phyloP scores from a whole-genome alignment of 2,329 filamentous ascomycete genomes.

The Elsinoe arachidis region DNA sequence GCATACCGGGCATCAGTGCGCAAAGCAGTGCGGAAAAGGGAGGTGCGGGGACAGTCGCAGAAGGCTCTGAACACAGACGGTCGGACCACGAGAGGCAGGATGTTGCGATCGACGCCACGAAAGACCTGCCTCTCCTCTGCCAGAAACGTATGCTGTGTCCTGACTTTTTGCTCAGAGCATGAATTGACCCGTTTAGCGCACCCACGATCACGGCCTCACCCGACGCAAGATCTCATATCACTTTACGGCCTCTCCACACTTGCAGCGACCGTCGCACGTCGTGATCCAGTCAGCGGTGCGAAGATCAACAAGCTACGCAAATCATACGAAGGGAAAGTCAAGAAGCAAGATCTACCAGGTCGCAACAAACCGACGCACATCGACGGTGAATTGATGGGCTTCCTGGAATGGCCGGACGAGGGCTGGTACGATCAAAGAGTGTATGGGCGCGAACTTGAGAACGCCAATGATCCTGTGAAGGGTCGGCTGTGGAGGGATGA shows the following conservation, averaged over 20 bases:
- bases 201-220: constrained; percentile 44
- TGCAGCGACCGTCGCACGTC: constrained; percentile 50
- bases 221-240: constrained; percentile 49
- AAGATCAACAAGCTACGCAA: constrained; percentile 56
- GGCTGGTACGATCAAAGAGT: constrained; percentile 34
- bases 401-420: constrained; percentile 33
- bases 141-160: constrained; percentile 26
- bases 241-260: constrained; percentile 50
- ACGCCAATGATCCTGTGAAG: constrained; percentile 20
- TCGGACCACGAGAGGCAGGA: constrained; percentile 41
- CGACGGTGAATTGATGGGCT: constrained; percentile 26
- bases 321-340: constrained; percentile 47
- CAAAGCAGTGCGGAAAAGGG: neutral
- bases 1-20: neutral
- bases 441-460: constrained; percentile 32
- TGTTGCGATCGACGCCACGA: neutral
- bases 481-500: constrained; percentile 9
- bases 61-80: constrained; percentile 30
- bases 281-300: constrained; percentile 53
- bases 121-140: constrained; percentile 28
- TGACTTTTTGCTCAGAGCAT: neutral
- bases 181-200: constrained; percentile 23
- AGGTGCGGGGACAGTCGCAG: constrained; percentile 23
- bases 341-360: constrained; percentile 40
- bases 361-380: constrained; percentile 40